These are phyloP conservation scores for Pestalotiopsis sp. DNA, from an alignment of 2,329 filamentous ascomycete genomes.

Conservation along the genomic window DNA sequence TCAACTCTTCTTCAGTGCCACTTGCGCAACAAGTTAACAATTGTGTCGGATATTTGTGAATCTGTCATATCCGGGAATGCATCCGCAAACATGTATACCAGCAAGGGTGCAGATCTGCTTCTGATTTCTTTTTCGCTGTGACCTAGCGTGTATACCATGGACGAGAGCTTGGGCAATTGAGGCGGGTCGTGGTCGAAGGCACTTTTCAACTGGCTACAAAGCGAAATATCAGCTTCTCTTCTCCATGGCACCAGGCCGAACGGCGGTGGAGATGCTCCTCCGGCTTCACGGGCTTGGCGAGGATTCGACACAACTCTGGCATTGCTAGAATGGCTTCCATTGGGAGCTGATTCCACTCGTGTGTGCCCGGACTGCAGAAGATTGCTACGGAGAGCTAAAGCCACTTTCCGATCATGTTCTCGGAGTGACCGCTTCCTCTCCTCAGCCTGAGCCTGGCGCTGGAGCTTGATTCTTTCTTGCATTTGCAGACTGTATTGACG, in stretches of 20 bases:
- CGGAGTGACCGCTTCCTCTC: constrained; percentile 15
- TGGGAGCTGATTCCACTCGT: not conserved
- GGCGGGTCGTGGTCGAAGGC: constrained; percentile 21
- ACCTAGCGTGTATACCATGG: constrained; percentile 23
- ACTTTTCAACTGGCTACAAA: constrained; percentile 25
- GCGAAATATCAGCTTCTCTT: constrained; percentile 23
- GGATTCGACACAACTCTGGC: not conserved
- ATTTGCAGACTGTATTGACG: constrained; percentile 13
- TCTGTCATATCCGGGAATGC: constrained; percentile 17
- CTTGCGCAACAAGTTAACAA: constrained; percentile 17
- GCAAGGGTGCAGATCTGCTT: constrained; percentile 23
- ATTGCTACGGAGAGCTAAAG: constrained; percentile 20
- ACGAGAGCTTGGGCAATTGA: constrained; percentile 19
- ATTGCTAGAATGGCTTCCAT: not conserved
- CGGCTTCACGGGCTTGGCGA: not conserved
- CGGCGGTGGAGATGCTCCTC: not conserved
- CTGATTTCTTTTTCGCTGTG: constrained; percentile 21
- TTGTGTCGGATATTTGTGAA: constrained; percentile 13
- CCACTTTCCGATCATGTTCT: constrained; percentile 22
- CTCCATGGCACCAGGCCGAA: constrained; percentile 18
- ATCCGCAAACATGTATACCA: constrained; percentile 23
- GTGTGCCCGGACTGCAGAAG: not conserved
- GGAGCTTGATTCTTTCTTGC: constrained; percentile 17
- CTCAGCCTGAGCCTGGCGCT: constrained; percentile 14
- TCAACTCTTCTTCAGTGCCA: not conserved